Evolutionary conservation across 768 basidiomycete genomes (phyloP), one percentile per base, ranked within the genome.

Genomic region (Rhizopogon vulgaris): DNA sequence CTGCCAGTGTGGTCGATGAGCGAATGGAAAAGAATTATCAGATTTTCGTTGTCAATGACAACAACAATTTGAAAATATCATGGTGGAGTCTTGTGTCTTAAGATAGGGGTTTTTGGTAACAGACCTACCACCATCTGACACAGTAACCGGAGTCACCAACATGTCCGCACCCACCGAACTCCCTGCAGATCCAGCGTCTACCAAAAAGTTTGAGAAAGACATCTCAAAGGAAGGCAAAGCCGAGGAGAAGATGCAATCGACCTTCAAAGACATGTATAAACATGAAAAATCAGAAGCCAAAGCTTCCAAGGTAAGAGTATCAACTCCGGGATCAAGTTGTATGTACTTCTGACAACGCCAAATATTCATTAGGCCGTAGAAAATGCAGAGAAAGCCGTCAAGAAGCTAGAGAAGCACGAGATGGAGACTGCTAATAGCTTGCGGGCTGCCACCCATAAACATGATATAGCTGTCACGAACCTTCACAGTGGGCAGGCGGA

Each of bases 271-370:
- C 45, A 68, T 86, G 30, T 65, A 68, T 17, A 67, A 69, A 30
- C 71, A 74, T 7, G 82, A 86, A 61, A 83, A 84, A 69, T 63
- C 66, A 12, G 72, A 79, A 51, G 60, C 68, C 32, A 80, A 79
- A 59, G 74, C 76, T 24, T 68, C 73, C 51, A 84, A 82, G 71
- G 81, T 78, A 27, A 53, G 64, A 12, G 43, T 4, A 4, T 6
- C 28, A 15, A 18, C 30, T 39, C 24, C 34, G 24, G 24, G 41
- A 25, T 8, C 22, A 10, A 18, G 6, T 28, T 36, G 22, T 30
- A 18, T 56, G 38, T 4, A 39, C n/a, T 38, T 22, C 45, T 38
- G 12, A 56, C 4, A 5, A 12, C 12, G 10, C 32, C 22, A 27
- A 1, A 22, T 22, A 1, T 49, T 41, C 4, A 41, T 17, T 12